Base-by-base conservation (phyloP, 2,329 filamentous ascomycete species). In the Scedosporium apiospermum region DNA sequence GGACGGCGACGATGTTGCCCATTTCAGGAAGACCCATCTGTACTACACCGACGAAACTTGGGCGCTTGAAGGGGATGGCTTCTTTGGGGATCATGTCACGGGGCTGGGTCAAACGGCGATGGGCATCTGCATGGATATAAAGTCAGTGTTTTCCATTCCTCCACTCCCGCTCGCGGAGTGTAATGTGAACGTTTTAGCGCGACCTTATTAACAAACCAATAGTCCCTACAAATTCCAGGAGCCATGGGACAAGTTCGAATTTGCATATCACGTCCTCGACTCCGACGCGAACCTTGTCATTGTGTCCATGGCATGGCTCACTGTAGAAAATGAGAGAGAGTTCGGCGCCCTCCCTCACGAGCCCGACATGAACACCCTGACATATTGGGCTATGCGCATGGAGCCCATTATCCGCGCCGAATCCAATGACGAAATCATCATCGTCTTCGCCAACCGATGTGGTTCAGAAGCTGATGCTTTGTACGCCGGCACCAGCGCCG, bases 281-380 rank as follows among this genome's bases (percentile, higher is more conserved):
- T 74, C 75, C 0, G 69, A 79, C 0, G 82, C 87, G 0, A 84
- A 85, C 14, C 65, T 93, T 0, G 85, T 90, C 1, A 83, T 92
- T 41, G 67, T 93, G 0, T 85, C 83, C 3, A 93, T 93, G 90
- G 89, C 90, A 0, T 93, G 89, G 90, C 77, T 90, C 38, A 91
- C 88, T 1, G 77, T 71, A 62, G 84, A 78, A 65, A 80, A 78
- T 68, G 78, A 73, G 1, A 77, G 68, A 18, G 63, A 64, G 6
- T 85, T 77, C 69, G 84, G 69, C 64, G 77, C 67, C 30, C 76
- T 66, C 66, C 83, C 82, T 0, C 70, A 79, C 1, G 82, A 86
- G 59, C 88, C 89, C 0, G 89, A 93, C 66, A 80, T 89, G 74
- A 84, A 90, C 26, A 91, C 89, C 0, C 70, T 93, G 7, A 82